Conservation (phyloP, 139 green algal genomes). For the Chlorella sp. region DNA sequence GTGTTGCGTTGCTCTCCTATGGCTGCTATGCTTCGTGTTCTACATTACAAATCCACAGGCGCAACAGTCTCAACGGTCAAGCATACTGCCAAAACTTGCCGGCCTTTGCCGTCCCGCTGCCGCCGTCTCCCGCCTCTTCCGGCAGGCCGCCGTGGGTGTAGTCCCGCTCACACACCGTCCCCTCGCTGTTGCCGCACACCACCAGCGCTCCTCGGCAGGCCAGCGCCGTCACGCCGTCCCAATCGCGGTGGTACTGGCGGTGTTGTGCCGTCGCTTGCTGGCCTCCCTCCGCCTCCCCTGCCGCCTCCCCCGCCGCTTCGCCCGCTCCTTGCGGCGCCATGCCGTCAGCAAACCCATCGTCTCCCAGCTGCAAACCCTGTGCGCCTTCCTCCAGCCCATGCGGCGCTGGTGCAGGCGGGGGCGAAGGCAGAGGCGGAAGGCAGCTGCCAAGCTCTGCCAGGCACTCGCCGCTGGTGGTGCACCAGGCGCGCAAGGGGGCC, state of each 20-base stretch:
- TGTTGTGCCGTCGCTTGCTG: not conserved
- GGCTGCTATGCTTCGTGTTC: too few relatives aligned
- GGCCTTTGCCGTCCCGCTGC: not conserved
- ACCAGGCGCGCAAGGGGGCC: slow-evolving; percentile 23
- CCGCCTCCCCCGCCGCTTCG: not conserved
- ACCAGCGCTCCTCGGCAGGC: slow-evolving; percentile 22
- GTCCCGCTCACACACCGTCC: slow-evolving; percentile 28
- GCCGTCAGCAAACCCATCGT: not conserved
- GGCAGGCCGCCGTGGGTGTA: slow-evolving; percentile 7
- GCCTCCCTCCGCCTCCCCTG: not conserved
- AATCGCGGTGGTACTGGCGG: not conserved
- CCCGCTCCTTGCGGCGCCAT: not conserved
- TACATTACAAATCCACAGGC: not conserved
- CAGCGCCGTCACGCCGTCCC: slow-evolving; percentile 36
- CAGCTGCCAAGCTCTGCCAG: slow-evolving; percentile 21
- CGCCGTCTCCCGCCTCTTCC: not conserved
- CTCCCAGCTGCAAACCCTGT: too few relatives aligned
- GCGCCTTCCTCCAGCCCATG: not conserved
- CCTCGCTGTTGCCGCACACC: slow-evolving; percentile 28
- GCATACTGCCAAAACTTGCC: slow-evolving; percentile 25
- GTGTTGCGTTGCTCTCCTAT: too few relatives aligned
- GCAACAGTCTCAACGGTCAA: not conserved
- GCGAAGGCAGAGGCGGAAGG: not conserved
- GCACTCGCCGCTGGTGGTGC: not conserved
- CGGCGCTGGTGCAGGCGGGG: not conserved